Evolutionary conservation across 2,329 filamentous ascomycete genomes (phyloP), one percentile per base, ranked within the genome.

Genomic region (Lecanicillium sp.): DNA sequence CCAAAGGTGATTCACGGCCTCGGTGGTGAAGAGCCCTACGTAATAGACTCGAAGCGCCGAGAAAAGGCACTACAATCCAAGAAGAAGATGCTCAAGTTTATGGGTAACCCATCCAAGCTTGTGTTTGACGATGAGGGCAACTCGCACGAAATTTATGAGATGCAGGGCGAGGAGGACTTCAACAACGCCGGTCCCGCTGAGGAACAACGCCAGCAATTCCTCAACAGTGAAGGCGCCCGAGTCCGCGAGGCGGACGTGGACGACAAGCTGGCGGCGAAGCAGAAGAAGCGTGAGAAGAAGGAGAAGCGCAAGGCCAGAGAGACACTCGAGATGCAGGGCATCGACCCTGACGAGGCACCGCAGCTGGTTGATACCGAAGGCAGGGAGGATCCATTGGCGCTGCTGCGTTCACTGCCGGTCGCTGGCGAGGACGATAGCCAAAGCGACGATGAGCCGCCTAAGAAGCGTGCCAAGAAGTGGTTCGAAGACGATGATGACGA

Each of bases 31-130:
- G 77, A 84, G 19, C 77, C 86, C 2, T 71, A 95, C 32, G 67
- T 95, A 15, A 79, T 98, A 45, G 92, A 98, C 66, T 95, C 88
- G 11, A 94, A 97, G 61, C 87, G 92, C 17, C 82, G 88, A 49
- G 90, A 95, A 64, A 97, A 96, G 66, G 75, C 95, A n/a, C 76
- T 97, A 48, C 84, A 84, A 54, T 94, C 86, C 15, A 97, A 96
- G 72, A 95, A 95, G 72, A 85, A 94, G 62, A 76, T 96, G 48
- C 74, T 87, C 55, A 92, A 94, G 58, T 85, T 87, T 69, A 94
- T 88, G 69, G 86, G 87, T 55, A 84, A 83, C 56, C 84, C 87
- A 11, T 81, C 77, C 29, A 94, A 92, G 58, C 67, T 96, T 7
- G 73, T 96, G 5, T 98, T 90, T 58, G 90, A 97, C 62, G 89